Evolutionary conservation across 2,329 filamentous ascomycete species (phyloP).

Genomic region (Microascus cirrosus): DNA sequence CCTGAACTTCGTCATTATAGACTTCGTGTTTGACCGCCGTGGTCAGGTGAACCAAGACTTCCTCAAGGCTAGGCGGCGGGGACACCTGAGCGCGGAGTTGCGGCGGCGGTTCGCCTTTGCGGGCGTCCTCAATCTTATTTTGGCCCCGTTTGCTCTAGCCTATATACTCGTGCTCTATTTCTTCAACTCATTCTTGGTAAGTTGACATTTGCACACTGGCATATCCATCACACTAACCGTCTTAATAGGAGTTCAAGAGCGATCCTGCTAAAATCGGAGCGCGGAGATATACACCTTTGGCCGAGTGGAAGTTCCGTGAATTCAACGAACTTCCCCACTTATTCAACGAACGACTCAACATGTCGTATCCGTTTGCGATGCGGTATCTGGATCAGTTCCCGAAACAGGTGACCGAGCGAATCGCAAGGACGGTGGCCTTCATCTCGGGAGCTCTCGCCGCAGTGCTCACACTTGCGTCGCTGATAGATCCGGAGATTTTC

Average conservation of each 20-base stretch:
- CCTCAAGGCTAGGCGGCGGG: slow-evolving; percentile 70
- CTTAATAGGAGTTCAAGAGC: slow-evolving; percentile 74
- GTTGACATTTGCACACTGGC: slow-evolving; percentile 13
- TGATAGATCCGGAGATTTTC: slow-evolving; percentile 87
- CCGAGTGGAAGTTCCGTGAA: slow-evolving; percentile 96
- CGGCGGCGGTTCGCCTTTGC: slow-evolving; percentile 70
- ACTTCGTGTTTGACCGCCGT: slow-evolving; percentile 84
- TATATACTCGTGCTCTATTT: slow-evolving; percentile 86
- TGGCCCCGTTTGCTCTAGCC: slow-evolving; percentile 77
- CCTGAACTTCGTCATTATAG: slow-evolving; percentile 77
- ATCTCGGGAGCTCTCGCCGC: slow-evolving; percentile 77
- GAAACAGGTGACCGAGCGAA: slow-evolving; percentile 82
- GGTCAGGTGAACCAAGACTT: slow-evolving; percentile 83
- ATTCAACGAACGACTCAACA: slow-evolving; percentile 79
- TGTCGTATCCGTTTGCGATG: slow-evolving; percentile 89
- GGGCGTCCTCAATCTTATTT: slow-evolving; percentile 74
- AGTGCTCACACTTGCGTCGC: slow-evolving; percentile 69
- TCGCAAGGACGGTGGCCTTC: slow-evolving; percentile 77
- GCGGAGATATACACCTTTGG: slow-evolving; percentile 82
- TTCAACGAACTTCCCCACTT: slow-evolving; percentile 95
- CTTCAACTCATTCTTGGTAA: slow-evolving; percentile 84
- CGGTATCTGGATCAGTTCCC: slow-evolving; percentile 94
- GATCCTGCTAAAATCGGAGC: slow-evolving; percentile 82
- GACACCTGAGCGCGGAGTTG: slow-evolving; percentile 66
- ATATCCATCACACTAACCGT: background rate